Conservation (phyloP, 192 early-diverging fungal species). For the Coemansia guatemalensis region DNA sequence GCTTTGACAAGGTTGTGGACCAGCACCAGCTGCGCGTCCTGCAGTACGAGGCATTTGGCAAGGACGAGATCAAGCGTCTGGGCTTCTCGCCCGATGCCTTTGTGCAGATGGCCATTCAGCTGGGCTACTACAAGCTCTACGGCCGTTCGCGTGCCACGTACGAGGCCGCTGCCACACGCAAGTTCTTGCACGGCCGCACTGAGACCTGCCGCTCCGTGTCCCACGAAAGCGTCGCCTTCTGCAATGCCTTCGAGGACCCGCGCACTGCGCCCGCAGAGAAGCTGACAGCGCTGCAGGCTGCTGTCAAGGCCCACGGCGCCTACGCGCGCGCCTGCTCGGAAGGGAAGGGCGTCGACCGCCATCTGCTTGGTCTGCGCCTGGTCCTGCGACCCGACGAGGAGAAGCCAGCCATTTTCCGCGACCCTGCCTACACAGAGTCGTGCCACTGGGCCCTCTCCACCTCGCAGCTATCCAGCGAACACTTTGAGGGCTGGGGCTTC, state of each 20-base stretch:
- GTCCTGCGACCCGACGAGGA: slow-evolving; percentile 71
- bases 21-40: slow-evolving; percentile 83
- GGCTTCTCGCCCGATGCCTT: slow-evolving; percentile 78
- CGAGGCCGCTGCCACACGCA: slow-evolving; percentile 87
- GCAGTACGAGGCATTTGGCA: slow-evolving; percentile 87
- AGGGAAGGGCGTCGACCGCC: slow-evolving; percentile 87
- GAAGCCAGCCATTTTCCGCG: slow-evolving; percentile 81
- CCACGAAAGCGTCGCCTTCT: slow-evolving; percentile 75
- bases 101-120: slow-evolving; percentile 92
- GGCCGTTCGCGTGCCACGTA: slow-evolving; percentile 81
- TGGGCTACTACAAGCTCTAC: slow-evolving; percentile 95
- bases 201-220: slow-evolving; percentile 86
- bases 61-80: slow-evolving; percentile 89
- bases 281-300: slow-evolving; percentile 69
- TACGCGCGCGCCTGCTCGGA: slow-evolving; percentile 86
- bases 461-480: slow-evolving; percentile 86
- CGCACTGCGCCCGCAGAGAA: slow-evolving; percentile 56
- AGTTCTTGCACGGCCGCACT: slow-evolving; percentile 90
- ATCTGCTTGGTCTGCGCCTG: slow-evolving; percentile 81
- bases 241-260: slow-evolving; percentile 80
- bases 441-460: slow-evolving; percentile 92
- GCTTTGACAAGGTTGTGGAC: slow-evolving; percentile 78
- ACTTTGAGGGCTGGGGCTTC: slow-evolving; percentile 94
- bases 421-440: slow-evolving; percentile 75
- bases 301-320: slow-evolving; percentile 70